phyloP scores from a whole-genome alignment of 192 early-diverging fungal species.

The Bifiguratus adelaidae region DNA sequence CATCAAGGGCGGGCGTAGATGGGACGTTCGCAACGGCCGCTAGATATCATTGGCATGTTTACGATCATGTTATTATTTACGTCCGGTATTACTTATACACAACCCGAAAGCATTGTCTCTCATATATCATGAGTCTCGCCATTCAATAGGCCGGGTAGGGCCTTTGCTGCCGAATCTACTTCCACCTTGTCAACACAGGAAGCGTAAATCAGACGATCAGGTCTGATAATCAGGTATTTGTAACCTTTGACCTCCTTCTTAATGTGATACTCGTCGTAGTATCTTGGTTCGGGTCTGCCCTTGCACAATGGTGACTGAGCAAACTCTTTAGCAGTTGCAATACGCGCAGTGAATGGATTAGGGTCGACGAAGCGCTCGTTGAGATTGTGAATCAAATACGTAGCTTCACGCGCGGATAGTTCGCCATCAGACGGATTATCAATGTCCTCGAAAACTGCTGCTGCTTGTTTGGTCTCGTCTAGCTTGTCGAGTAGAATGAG shows the following conservation, averaged over 20 bases:
- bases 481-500: background rate
- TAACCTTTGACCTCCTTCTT: background rate
- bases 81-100: too few relatives aligned
- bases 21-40: too few relatives aligned
- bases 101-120: too few relatives aligned
- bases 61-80: too few relatives aligned
- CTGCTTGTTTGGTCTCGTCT: background rate
- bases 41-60: too few relatives aligned
- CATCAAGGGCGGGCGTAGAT: too few relatives aligned
- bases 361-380: background rate
- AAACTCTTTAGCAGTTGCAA: conserved; percentile 2
- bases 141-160: background rate
- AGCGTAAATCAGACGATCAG: background rate
- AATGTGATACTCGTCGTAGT: background rate
- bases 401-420: background rate
- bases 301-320: background rate
- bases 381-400: background rate
- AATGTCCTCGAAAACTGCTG: background rate
- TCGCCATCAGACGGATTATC: background rate
- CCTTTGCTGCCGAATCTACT: background rate
- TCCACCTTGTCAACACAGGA: background rate
- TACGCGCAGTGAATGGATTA: background rate
- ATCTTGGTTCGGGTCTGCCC: background rate
- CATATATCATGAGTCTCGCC: too few relatives aligned
- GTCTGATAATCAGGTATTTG: conserved; percentile 3